These are phyloP conservation scores for Ulmus americana DNA, from an alignment of 331 rosid genomes.

Conservation along the genomic window DNA sequence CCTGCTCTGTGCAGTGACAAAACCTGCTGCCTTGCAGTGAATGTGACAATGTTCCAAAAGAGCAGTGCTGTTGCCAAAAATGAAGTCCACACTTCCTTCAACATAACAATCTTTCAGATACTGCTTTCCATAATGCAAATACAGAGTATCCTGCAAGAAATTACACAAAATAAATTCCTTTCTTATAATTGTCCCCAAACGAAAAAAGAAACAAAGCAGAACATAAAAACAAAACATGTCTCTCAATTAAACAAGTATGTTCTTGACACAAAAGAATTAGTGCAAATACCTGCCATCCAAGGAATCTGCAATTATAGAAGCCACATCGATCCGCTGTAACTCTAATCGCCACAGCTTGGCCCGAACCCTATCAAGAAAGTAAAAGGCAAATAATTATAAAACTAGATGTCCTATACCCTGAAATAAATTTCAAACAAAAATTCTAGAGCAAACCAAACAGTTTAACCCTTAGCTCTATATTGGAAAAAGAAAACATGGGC, in stretches of 20 bases:
- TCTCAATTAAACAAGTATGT: background rate
- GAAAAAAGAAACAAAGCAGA: constrained; percentile 10
- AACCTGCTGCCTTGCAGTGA: constrained; percentile 81
- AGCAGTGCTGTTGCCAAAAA: constrained; percentile 80
- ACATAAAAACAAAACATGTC: background rate
- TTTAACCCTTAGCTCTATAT: too few relatives aligned
- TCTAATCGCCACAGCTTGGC: constrained; percentile 92
- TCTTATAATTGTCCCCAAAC: background rate
- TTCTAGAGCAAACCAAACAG: too few relatives aligned
- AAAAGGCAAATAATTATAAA: background rate
- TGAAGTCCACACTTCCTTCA: constrained; percentile 95
- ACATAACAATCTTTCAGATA: constrained; percentile 76
- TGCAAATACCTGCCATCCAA: constrained; percentile 82
- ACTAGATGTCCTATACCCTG: background rate
- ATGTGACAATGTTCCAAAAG: constrained; percentile 81
- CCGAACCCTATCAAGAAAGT: constrained; percentile 58
- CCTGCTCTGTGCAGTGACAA: constrained; percentile 74
- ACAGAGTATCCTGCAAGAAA: constrained; percentile 67
- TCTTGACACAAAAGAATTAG: background rate
- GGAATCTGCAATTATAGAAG: constrained; percentile 88
- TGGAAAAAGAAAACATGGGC: background rate
- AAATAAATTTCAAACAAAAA: too few relatives aligned
- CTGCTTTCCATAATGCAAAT: constrained; percentile 75
- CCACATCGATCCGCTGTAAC: constrained; percentile 93
- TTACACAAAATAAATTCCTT: background rate